These are phyloP conservation scores for Punica granatum DNA, from an alignment of 345 rosid genomes.

Conservation along the genomic window DNA sequence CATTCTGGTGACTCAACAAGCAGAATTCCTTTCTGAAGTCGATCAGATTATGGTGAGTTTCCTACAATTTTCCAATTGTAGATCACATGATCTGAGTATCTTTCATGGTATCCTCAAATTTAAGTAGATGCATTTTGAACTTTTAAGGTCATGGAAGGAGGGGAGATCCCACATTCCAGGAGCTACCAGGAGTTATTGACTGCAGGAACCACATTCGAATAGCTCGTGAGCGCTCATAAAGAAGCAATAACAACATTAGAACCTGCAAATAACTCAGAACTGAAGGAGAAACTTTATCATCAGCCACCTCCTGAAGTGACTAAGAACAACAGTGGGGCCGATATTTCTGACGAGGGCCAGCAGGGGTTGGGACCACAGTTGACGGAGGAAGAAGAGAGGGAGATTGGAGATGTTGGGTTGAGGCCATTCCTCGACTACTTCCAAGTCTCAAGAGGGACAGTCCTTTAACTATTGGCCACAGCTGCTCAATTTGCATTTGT, in stretches of 20 bases:
- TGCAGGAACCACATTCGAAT: slow-evolving; percentile 53
- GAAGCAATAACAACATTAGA: slow-evolving; percentile 41
- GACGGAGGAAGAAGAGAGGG: slow-evolving; percentile 63
- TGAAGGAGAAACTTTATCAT: background rate
- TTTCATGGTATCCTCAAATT: background rate
- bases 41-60: slow-evolving; percentile 47
- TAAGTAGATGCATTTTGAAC: background rate
- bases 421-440: slow-evolving; percentile 61
- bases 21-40: slow-evolving; percentile 65
- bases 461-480: slow-evolving; percentile 23
- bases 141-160: slow-evolving; percentile 52
- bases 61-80: background rate
- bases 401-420: slow-evolving; percentile 50
- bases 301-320: background rate
- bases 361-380: slow-evolving; percentile 42
- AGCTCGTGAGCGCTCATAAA: slow-evolving; percentile 68
- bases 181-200: slow-evolving; percentile 48
- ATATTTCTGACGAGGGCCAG: slow-evolving; percentile 19
- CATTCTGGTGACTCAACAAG: slow-evolving; percentile 77
- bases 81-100: background rate
- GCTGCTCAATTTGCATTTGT: slow-evolving; percentile 36
- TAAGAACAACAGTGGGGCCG: slow-evolving; percentile 18
- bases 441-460: slow-evolving; percentile 35
- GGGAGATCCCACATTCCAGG: slow-evolving; percentile 49
- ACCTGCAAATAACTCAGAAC: slow-evolving; percentile 9